These are phyloP conservation scores for Lotus japonicus DNA, from an alignment of 306 rosid species.

Conservation along the genomic window DNA sequence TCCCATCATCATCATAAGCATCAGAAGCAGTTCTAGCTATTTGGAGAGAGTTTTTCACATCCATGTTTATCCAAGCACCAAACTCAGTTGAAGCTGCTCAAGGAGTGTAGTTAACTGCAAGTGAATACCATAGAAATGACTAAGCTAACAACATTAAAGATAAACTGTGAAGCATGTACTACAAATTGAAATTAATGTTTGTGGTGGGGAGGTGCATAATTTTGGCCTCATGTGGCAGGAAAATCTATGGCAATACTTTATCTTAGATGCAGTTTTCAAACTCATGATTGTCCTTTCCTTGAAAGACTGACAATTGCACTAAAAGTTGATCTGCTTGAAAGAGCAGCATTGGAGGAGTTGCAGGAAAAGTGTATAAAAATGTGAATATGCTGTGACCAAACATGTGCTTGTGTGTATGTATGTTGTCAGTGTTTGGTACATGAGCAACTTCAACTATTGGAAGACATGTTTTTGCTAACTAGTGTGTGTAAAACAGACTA, in stretches of 20 bases:
- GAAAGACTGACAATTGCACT: background rate
- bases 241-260: background rate
- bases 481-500: background rate
- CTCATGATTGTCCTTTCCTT: background rate
- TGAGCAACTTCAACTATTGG: background rate
- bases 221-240: background rate
- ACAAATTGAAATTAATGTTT: background rate
- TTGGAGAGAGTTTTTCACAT: slow-evolving; percentile 39
- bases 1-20: slow-evolving; percentile 59
- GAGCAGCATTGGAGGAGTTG: background rate
- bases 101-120: background rate
- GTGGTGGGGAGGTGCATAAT: background rate
- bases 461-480: background rate
- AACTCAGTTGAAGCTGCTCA: slow-evolving; percentile 14
- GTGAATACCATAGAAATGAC: slow-evolving; percentile 6
- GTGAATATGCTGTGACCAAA: background rate
- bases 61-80: slow-evolving; percentile 36
- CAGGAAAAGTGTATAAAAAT: background rate
- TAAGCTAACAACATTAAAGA: slow-evolving; percentile 8
- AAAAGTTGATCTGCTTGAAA: background rate
- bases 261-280: too few relatives aligned
- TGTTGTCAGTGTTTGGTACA: too few relatives aligned
- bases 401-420: too few relatives aligned
- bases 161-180: slow-evolving; percentile 1
- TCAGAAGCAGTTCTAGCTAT: slow-evolving; percentile 18